Conservation (phyloP, 1,284 basidiomycete species). For the Puccinia horiana region DNA sequence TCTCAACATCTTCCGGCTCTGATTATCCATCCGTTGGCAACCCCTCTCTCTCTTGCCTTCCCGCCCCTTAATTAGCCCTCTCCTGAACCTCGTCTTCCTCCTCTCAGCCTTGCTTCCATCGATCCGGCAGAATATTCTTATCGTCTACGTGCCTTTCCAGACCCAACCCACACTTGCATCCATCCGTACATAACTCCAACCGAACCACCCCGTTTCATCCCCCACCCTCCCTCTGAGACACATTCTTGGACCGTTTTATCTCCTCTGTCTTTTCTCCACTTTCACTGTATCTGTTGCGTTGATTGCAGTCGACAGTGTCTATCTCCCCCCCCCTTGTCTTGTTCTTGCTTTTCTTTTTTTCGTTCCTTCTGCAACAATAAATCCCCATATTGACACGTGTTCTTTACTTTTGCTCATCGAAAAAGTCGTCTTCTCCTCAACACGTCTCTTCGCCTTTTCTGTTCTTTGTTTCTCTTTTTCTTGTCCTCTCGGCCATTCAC, state of each 20-base stretch:
- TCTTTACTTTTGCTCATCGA: not conserved
- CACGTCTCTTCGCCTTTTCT: not conserved
- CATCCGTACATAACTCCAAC: not conserved
- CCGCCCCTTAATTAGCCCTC: not conserved
- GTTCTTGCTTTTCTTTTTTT: not conserved
- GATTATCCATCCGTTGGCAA: not conserved
- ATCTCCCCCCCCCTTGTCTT: not conserved
- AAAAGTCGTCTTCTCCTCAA: not conserved
- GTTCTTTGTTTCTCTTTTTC: not conserved
- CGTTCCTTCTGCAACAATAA: not conserved
- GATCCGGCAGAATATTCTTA: not conserved
- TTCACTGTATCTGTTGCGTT: not conserved
- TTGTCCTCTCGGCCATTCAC: not conserved
- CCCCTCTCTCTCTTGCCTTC: not conserved
- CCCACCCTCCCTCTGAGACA: not conserved
- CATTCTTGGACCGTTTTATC: not conserved
- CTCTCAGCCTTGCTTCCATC: not conserved
- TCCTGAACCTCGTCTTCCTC: not conserved
- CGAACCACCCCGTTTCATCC: slow-evolving; percentile 4
- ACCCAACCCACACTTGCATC: not conserved
- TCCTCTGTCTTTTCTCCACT: not conserved
- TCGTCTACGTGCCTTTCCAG: not conserved
- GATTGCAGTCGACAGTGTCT: not conserved
- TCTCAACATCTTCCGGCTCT: slow-evolving; percentile 13
- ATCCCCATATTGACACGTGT: not conserved